Percentiles rank a stretch among this genome's conserved stretches.
phyloP scores from a whole-genome alignment of 2,329 filamentous ascomycete genomes.

The Clonostachys solani region DNA sequence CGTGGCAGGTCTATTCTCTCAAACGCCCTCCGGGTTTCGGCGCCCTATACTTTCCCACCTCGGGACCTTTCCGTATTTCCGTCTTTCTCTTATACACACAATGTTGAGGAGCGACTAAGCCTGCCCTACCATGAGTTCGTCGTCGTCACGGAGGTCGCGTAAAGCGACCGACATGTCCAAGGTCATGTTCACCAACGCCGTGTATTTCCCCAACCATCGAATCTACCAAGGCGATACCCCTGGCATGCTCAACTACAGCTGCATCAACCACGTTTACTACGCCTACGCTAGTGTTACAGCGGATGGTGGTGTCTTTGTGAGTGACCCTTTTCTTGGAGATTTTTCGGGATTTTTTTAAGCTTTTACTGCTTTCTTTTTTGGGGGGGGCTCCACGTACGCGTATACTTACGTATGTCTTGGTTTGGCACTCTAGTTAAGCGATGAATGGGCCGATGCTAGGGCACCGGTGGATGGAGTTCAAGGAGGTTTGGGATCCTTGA shows the following conservation, averaged over 20 bases:
- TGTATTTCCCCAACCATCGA: conserved; percentile 79
- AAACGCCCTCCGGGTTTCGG: neutral
- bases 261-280: conserved; percentile 79
- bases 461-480: conserved; percentile 68
- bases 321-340: conserved; percentile 18
- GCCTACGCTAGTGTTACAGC: conserved; percentile 72
- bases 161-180: conserved; percentile 34
- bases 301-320: conserved; percentile 73
- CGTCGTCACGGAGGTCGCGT: conserved; percentile 34
- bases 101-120: neutral
- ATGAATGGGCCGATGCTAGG: conserved; percentile 72
- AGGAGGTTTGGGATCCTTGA: conserved; percentile 70
- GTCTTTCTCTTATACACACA: neutral
- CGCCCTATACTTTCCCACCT: neutral
- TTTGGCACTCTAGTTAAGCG: conserved; percentile 55
- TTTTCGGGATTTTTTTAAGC: neutral
- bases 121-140: conserved; percentile 28
- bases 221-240: conserved; percentile 72
- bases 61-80: neutral
- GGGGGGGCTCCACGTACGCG: neutral
- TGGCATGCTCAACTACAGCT: conserved; percentile 68
- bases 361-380: neutral
- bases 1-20: too few species aligned
- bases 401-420: neutral
- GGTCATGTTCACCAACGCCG: conserved; percentile 66